Conservation (phyloP, 2,329 filamentous ascomycete species). For the Cladorrhinum sp. region DNA sequence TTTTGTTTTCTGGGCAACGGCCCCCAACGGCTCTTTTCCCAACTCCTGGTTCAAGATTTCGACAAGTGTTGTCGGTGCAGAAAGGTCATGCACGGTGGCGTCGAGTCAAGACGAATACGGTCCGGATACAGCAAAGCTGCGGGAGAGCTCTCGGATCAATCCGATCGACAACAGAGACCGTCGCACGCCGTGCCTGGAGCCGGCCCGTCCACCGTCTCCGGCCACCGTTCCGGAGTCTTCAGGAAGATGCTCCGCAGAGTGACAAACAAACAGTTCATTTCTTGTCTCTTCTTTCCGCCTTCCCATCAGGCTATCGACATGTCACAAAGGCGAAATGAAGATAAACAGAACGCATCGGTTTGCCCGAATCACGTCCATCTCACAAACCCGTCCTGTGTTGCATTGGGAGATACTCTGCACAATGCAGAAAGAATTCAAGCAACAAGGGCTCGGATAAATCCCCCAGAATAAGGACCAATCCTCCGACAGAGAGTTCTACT, state of each 20-base stretch:
- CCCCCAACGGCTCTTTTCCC: not conserved
- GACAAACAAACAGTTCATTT: not conserved
- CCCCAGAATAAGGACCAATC: no score
- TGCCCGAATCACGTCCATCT: not conserved
- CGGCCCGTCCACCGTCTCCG: not conserved
- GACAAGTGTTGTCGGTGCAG: not conserved
- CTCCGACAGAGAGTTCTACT: not conserved
- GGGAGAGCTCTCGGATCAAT: not conserved
- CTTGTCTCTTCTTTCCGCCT: not conserved
- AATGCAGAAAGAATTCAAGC: not conserved
- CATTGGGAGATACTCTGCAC: not conserved
- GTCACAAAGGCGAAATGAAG: not conserved
- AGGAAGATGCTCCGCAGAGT: not conserved
- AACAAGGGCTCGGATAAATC: not conserved
- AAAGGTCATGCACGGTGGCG: constrained; percentile 7
- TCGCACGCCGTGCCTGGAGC: not conserved
- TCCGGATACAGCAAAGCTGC: not conserved
- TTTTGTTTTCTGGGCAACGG: not conserved
- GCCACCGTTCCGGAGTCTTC: not conserved
- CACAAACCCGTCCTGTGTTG: not conserved
- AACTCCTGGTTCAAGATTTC: not conserved
- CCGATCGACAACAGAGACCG: not conserved
- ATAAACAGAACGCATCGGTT: not conserved
- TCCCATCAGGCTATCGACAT: not conserved
- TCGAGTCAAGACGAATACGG: not conserved